Conservation (phyloP, 208 protist species). For the Acanthamoeba sp. region DNA sequence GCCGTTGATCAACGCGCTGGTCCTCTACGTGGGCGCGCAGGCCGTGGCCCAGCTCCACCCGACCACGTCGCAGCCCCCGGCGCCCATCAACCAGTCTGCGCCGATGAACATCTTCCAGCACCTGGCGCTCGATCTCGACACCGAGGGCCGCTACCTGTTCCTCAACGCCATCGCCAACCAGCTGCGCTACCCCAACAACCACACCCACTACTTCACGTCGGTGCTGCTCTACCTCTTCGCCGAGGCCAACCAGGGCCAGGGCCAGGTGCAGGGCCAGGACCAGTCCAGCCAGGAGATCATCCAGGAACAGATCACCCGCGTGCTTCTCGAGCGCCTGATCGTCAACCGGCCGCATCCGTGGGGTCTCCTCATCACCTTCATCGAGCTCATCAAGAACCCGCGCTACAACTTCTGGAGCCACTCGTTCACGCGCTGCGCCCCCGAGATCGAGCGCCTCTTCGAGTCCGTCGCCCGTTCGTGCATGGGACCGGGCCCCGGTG, state of each 20-base stretch:
- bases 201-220: slow-evolving; percentile 99
- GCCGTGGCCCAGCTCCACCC: slow-evolving; percentile 85
- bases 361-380: slow-evolving; percentile 99
- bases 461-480: slow-evolving; percentile 91
- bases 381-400: slow-evolving; percentile 98
- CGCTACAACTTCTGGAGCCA: slow-evolving; percentile 96
- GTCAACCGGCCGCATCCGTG: slow-evolving; percentile 98
- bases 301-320: slow-evolving; percentile 96
- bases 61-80: neutral
- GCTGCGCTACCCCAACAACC: slow-evolving; percentile 99
- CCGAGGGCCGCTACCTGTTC: slow-evolving; percentile 95
- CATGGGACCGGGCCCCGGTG: slow-evolving; percentile 62
- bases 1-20: slow-evolving; percentile 97
- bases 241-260: slow-evolving; percentile 85
- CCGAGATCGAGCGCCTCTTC: slow-evolving; percentile 96
- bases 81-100: slow-evolving; percentile 73
- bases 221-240: slow-evolving; percentile 97
- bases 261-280: neutral
- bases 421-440: slow-evolving; percentile 93
- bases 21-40: slow-evolving; percentile 96
- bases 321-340: slow-evolving; percentile 98
- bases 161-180: slow-evolving; percentile 98
- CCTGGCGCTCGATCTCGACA: slow-evolving; percentile 94
- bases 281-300: slow-evolving; percentile 90
- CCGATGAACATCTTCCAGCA: slow-evolving; percentile 97